phyloP scores from a whole-genome alignment of 2,329 filamentous ascomycete species.

The Bipolaris oryzae region DNA sequence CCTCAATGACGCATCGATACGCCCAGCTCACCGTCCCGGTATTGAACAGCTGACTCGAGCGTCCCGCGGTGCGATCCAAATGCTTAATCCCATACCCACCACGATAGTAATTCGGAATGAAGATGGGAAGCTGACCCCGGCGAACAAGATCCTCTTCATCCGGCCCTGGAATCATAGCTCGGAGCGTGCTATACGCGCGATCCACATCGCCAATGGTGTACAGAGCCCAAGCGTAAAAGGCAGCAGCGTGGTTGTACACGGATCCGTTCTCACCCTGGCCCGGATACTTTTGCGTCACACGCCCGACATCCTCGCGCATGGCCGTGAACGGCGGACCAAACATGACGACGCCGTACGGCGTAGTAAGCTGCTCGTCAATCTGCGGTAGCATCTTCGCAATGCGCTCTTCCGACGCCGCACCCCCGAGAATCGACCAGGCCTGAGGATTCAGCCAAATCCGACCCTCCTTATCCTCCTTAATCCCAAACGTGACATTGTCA shows the following conservation, averaged over 20 bases:
- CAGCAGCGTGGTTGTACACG: conserved; percentile 64
- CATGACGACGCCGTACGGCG: conserved; percentile 62
- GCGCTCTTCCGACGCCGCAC: conserved; percentile 55
- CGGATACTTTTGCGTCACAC: conserved; percentile 64
- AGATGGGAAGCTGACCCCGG: conserved; percentile 63
- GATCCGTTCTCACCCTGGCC: conserved; percentile 64
- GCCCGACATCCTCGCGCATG: conserved; percentile 65
- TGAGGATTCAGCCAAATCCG: conserved; percentile 66
- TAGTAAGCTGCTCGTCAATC: conserved; percentile 59
- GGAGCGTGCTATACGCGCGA: conserved; percentile 58
- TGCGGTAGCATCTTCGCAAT: conserved; percentile 55
- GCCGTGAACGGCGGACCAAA: conserved; percentile 60
- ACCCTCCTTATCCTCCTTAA: conserved; percentile 58
- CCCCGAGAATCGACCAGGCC: conserved; percentile 61
- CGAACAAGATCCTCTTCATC: conserved; percentile 58
- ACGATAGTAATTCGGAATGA: conserved; percentile 64
- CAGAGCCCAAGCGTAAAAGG: conserved; percentile 62
- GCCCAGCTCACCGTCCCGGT: conserved; percentile 64
- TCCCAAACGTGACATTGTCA: conserved; percentile 60
- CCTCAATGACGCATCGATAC: conserved; percentile 62
- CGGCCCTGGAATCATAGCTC: conserved; percentile 62
- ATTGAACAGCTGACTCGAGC: conserved; percentile 64
- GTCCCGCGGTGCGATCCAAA: conserved; percentile 55
- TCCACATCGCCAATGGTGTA: conserved; percentile 59
- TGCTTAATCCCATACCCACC: conserved; percentile 39